Percentiles rank a stretch among this genome's conserved stretches.
These are phyloP conservation scores for Keithomyces neogunnii DNA, from an alignment of 2,329 filamentous ascomycete species.

Conservation along the genomic window DNA sequence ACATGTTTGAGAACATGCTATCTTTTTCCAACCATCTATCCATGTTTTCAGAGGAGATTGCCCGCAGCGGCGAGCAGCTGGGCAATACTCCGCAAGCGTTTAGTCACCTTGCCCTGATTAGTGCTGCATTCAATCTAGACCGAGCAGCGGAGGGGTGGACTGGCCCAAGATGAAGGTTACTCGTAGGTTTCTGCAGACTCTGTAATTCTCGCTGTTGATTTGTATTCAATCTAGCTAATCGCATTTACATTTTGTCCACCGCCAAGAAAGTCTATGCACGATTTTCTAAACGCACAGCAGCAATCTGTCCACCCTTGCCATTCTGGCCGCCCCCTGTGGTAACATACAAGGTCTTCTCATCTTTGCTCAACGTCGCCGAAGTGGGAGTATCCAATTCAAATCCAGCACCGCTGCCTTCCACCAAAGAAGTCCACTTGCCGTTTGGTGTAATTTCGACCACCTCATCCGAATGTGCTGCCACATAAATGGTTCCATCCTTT, in stretches of 20 bases:
- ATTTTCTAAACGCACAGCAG: neutral
- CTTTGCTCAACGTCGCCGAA: slow-evolving; percentile 7
- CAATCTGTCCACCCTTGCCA: slow-evolving; percentile 8
- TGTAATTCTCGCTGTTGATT: neutral
- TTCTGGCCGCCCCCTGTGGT: slow-evolving; percentile 6
- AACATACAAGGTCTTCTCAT: slow-evolving; percentile 11
- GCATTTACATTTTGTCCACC: too few relatives aligned
- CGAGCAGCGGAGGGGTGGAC: slow-evolving; percentile 29
- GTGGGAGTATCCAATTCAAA: slow-evolving; percentile 7
- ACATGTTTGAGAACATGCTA: slow-evolving; percentile 70
- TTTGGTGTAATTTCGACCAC: slow-evolving; percentile 1
- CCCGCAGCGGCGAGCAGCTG: slow-evolving; percentile 65
- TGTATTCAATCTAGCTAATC: neutral
- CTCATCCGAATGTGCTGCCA: slow-evolving; percentile 4
- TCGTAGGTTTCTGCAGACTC: too few relatives aligned
- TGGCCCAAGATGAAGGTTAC: slow-evolving; percentile 9
- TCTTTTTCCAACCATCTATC: slow-evolving; percentile 67
- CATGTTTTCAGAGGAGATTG: slow-evolving; percentile 76
- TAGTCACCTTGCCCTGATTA: slow-evolving; percentile 66
- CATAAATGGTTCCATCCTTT: slow-evolving; percentile 8
- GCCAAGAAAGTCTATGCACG: neutral
- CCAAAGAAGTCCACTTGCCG: slow-evolving; percentile 1
- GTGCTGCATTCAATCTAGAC: slow-evolving; percentile 68
- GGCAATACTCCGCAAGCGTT: slow-evolving; percentile 77
- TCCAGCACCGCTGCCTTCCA: neutral